phyloP scores from a whole-genome alignment of 2,329 filamentous ascomycete species.

The Pyrenophora seminiperda region DNA sequence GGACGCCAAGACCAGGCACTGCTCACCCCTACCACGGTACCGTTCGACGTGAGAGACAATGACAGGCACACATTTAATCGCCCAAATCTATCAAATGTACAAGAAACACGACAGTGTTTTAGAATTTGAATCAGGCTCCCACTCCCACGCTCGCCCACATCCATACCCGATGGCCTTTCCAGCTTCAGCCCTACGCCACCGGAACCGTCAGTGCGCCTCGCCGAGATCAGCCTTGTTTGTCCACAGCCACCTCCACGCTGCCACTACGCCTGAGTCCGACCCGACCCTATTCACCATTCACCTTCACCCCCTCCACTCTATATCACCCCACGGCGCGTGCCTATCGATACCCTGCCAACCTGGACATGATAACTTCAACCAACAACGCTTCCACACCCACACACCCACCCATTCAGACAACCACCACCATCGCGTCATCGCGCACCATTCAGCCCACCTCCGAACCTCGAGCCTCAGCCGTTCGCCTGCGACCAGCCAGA shows the following conservation, averaged over 20 bases:
- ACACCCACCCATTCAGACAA: constrained; percentile 27
- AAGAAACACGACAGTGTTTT: not conserved
- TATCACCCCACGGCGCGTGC: constrained; percentile 25
- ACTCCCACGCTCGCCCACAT: not conserved
- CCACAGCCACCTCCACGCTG: constrained; percentile 29
- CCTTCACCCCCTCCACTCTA: constrained; percentile 15
- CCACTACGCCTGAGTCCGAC: constrained; percentile 22
- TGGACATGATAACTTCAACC: constrained; percentile 46
- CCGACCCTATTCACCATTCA: constrained; percentile 19
- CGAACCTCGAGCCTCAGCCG: constrained; percentile 22
- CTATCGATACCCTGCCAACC: constrained; percentile 30
- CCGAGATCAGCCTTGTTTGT: constrained; percentile 22
- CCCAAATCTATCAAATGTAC: not conserved
- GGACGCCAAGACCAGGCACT: constrained; percentile 19
- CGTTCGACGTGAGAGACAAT: not conserved
- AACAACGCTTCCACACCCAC: constrained; percentile 25
- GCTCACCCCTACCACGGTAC: constrained; percentile 4
- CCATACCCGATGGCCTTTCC: not conserved
- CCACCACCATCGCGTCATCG: constrained; percentile 32
- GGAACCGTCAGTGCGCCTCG: constrained; percentile 26
- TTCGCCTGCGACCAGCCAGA: constrained; percentile 35
- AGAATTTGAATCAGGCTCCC: not conserved
- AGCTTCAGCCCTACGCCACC: constrained; percentile 27
- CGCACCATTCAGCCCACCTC: constrained; percentile 24
- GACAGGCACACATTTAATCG: not conserved